A percentile compares a stretch with the other conserved stretches of the same genome.
phyloP scores from a whole-genome alignment of 257 asterid genomes.

The Jaltomata sinuosa region DNA sequence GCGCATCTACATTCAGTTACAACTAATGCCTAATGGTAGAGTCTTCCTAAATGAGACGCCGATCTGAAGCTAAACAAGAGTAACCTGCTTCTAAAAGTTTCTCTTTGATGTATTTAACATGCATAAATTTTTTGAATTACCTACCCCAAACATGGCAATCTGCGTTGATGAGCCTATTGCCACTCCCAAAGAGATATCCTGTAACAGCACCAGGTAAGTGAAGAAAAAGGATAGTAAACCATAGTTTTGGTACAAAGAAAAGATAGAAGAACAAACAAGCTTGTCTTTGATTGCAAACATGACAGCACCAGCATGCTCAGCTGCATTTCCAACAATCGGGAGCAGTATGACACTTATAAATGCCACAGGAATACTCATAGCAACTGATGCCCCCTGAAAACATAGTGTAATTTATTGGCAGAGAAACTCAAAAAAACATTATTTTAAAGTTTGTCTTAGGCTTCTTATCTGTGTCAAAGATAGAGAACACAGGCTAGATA shows the following conservation, averaged over 20 bases:
- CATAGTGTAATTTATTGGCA: not conserved
- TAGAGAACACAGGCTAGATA: not conserved
- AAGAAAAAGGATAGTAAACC: constrained; percentile 1
- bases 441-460: not conserved
- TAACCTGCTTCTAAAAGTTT: not conserved
- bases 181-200: constrained; percentile 77
- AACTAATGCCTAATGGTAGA: not conserved
- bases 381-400: constrained; percentile 70
- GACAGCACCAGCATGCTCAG: constrained; percentile 83
- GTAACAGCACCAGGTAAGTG: constrained; percentile 10
- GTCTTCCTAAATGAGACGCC: not conserved
- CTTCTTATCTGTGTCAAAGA: not conserved
- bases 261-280: constrained; percentile 40
- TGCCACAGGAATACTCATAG: constrained; percentile 70
- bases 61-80: not conserved
- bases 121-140: constrained; percentile 14
- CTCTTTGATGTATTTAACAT: not conserved
- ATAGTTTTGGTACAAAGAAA: not conserved
- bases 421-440: not conserved
- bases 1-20: not conserved
- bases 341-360: constrained; percentile 80
- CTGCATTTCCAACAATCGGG: constrained; percentile 85
- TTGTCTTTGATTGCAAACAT: constrained; percentile 88
- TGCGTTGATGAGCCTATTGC: constrained; percentile 88
- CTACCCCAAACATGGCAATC: constrained; percentile 79